Evolutionary conservation across 805 yeast species (phyloP).

Genomic region (Kregervanrija delftensis): DNA sequence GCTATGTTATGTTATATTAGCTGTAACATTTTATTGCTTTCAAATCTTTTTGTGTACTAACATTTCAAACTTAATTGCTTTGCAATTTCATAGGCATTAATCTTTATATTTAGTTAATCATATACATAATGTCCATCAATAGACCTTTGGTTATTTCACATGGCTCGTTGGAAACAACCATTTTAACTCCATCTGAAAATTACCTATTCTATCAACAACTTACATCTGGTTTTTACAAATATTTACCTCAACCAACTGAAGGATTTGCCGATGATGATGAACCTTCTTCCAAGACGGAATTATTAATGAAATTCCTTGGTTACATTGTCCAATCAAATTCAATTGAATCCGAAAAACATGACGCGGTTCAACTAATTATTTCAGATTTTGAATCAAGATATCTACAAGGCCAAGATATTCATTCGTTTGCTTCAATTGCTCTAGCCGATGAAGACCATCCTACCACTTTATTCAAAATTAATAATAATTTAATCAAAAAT

Average conservation of each 20-base stretch:
- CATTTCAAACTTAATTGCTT: neutral
- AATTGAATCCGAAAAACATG: slow-evolving; percentile 30
- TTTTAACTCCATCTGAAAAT: slow-evolving; percentile 76
- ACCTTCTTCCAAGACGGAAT: slow-evolving; percentile 80
- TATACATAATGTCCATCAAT: slow-evolving; percentile 21
- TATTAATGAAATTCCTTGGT: slow-evolving; percentile 79
- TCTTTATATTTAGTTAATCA: neutral
- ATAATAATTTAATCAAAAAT: slow-evolving; percentile 62
- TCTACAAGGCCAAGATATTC: slow-evolving; percentile 74
- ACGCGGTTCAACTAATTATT: slow-evolving; percentile 62
- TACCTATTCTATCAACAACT: slow-evolving; percentile 80
- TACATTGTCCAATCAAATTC: slow-evolving; percentile 36
- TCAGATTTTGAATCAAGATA: slow-evolving; percentile 81
- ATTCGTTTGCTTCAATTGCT: slow-evolving; percentile 73
- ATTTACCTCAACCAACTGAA: slow-evolving; percentile 75
- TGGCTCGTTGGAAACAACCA: slow-evolving; percentile 82
- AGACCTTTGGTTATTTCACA: slow-evolving; percentile 82
- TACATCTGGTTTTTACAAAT: slow-evolving; percentile 75
- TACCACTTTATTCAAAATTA: slow-evolving; percentile 66
- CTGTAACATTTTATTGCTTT: neutral
- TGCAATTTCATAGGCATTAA: neutral
- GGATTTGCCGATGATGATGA: slow-evolving; percentile 82
- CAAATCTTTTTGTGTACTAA: neutral
- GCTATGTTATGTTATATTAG: too few relatives aligned
- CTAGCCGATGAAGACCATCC: slow-evolving; percentile 51